Base-by-base conservation (phyloP, 2,329 filamentous ascomycete genomes). In the Botrytis cinerea region DNA sequence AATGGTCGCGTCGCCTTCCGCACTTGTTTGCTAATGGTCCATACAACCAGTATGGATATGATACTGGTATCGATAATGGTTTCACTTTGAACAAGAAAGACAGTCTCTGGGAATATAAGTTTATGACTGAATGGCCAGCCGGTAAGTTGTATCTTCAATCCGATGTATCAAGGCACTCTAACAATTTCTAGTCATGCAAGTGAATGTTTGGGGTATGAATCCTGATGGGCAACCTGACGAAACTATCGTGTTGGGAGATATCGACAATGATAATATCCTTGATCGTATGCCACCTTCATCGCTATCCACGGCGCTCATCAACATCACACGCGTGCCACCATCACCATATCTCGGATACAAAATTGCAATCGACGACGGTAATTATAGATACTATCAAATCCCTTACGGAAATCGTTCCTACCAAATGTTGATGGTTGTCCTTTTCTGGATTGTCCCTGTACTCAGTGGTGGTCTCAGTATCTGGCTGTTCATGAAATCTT, bases 151-250 rank as follows among this genome's bases (percentile, higher is more conserved):
- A 45, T 32, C 4, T 12, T n/a, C 20, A 12, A 9, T 10, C n/a
- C 10, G 25, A 22, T 48, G 12, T 45, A 14, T 22, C 1, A 12
- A 46, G 38, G 25, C 20, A 12, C 6, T 54, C 70, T 73, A 66
- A 73, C 25, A 20, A 48, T 51, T 43, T 63, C 25, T 46, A 73
- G 73, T 73, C n/a, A 43, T 89, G 73, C 89, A 91, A 77, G 82
- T 91, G 74, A 92, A 91, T 76, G 84, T 90, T 8, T 92, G 90
- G 90, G 90, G 90, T 70, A 88, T 91, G 79, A 89, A 91, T 77
- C 85, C 86, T 0, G 86, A 91, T 80, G 88, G 89, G 32, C 82
- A 87, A 76, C 89, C 90, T 0, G 90, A 92, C 79, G 84, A 88
- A 74, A 86, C 86, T 12, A 85, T 84, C 72, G 85, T 90, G 2